Evolutionary conservation across 768 basidiomycete genomes (phyloP), one percentile per base, ranked within the genome.

Genomic region (Boletus sp.): DNA sequence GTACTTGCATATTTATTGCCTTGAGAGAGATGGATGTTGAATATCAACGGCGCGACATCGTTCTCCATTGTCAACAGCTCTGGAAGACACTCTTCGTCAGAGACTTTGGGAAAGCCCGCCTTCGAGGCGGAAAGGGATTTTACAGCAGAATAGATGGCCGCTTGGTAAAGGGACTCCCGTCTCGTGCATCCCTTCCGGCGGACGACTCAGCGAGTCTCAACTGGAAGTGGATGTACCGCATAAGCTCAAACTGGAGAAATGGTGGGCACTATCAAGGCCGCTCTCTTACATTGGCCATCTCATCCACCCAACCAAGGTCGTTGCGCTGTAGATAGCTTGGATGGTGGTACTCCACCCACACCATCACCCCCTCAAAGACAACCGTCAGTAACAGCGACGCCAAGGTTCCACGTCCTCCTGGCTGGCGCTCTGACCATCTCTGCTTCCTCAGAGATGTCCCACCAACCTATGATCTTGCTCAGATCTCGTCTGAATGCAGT

Each of bases 221-320:
- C 64, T 92, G 89, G 89, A 90, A 88, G 69, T 87, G 82, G 81
- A 90, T 91, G 88, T 91, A 90, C 69, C 79, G 87, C 51, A 87
- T 90, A 57, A 89, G 87, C 61, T 83, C 83, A 15, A 91, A 91
- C 60, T 92, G 90, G 90, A 80, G 79, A 67, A 87, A 73, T 70
- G 90, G 90, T 90, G 62, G 59, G 77, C 65, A 51, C 33, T 43
- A 42, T 49, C 42, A 40, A 37, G 61, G 27, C 53, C 21, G 48
- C 51, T 63, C 35, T 54, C 33, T 33, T 53, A 33, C 43, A n/a
- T 50, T 60, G 56, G 50, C 49, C 32, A 55, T 66, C 51, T 61
- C 52, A 64, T 55, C 57, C 64, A 63, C 46, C 38, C 39, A 35
- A 58, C 47, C 51, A 68, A 91, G 88, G 89, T 57, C 86, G 86